These are phyloP conservation scores for Globisporangium paroecandrum DNA, from an alignment of 352 stramenopile genomes.

Conservation along the genomic window DNA sequence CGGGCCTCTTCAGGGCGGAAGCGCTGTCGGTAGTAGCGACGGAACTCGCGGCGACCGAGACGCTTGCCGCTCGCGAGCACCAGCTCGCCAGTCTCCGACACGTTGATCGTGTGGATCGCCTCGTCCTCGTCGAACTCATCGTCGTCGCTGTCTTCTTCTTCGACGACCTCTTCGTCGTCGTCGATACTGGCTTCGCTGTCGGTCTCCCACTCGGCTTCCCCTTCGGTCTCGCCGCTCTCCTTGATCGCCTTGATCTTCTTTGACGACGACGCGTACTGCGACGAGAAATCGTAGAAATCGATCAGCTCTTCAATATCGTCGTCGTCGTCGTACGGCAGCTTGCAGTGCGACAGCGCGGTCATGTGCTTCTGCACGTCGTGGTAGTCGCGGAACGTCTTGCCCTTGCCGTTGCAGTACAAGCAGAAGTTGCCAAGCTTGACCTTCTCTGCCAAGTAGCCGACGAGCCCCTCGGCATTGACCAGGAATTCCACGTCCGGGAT, in stretches of 20 bases:
- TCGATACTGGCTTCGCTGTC: slow-evolving; percentile 77
- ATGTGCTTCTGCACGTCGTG: slow-evolving; percentile 95
- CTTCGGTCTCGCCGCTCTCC: slow-evolving; percentile 21
- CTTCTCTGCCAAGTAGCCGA: slow-evolving; percentile 95
- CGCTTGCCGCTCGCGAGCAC: slow-evolving; percentile 80
- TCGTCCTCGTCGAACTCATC: slow-evolving; percentile 48
- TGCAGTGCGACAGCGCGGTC: slow-evolving; percentile 89
- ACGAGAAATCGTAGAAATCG: slow-evolving; percentile 90
- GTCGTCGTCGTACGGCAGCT: slow-evolving; percentile 88
- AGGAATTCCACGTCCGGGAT: slow-evolving; percentile 93
- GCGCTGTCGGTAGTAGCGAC: slow-evolving; percentile 88
- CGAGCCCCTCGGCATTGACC: slow-evolving; percentile 85
- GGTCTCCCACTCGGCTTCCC: slow-evolving; percentile 71
- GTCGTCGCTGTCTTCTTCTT: slow-evolving; percentile 43
- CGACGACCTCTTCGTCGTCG: slow-evolving; percentile 71
- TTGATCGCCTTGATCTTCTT: slow-evolving; percentile 29
- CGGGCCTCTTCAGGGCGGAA: slow-evolving; percentile 79
- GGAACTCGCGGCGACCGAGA: slow-evolving; percentile 87
- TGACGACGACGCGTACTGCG: slow-evolving; percentile 52
- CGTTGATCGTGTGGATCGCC: slow-evolving; percentile 51
- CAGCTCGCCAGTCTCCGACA: slow-evolving; percentile 88
- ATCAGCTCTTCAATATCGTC: slow-evolving; percentile 88
- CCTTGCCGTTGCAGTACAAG: slow-evolving; percentile 93
- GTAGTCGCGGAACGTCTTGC: slow-evolving; percentile 85
- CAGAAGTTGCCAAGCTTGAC: slow-evolving; percentile 94